Base-by-base conservation (phyloP, 129 eudicot species). In the Pseudognaphalium luteoalbum region DNA sequence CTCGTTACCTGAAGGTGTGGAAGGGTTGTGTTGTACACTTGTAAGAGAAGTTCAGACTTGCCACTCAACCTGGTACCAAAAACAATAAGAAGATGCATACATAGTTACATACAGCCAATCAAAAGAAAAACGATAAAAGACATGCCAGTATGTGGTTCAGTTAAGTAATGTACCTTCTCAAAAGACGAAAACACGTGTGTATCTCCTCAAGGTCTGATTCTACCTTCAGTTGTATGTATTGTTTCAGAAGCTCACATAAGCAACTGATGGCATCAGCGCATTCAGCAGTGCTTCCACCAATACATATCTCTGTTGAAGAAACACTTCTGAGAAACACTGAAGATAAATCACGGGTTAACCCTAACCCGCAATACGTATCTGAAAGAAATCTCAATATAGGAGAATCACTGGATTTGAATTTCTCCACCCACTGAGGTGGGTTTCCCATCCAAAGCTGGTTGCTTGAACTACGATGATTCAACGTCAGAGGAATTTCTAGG, bases 171-270 rank as follows among this genome's bases (percentile, higher is more conserved):
- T 82, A 93, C 98, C 98, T 90, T 88, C 60, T 85, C 58, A 93
- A 76, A 66, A 93, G 88, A 66, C 93, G 73, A 74, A 79, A 81
- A 80, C 91, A 90, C 1, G 83, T 68, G 70, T 90, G 87, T 59
- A 91, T 81, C 88, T 93, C 98, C 80, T 93, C 98, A 32, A 93
- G 85, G 79, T 93, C 98, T 33, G 87, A 81, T 66, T 83, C 87
- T 66, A 93, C 34, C 81, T 86, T 88, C 51, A 83, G 60, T 72
- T 91, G 69, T 37, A 88, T 75, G 75, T 93, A 91, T 69, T 93
- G 97, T 81, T 75, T 86, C 70, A 93, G 44, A 78, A 93, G 82
- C 84, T 91, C 91, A 67, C 81, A 84, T 28, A 93, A 76, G 81
- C 82, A 82, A 83, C 44, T 75, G 62, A 85, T 65, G 63, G 71